These are phyloP conservation scores for Straminergon stramineum DNA, from an alignment of 225 moss, liverwort and hornwort species.

Conservation along the genomic window DNA sequence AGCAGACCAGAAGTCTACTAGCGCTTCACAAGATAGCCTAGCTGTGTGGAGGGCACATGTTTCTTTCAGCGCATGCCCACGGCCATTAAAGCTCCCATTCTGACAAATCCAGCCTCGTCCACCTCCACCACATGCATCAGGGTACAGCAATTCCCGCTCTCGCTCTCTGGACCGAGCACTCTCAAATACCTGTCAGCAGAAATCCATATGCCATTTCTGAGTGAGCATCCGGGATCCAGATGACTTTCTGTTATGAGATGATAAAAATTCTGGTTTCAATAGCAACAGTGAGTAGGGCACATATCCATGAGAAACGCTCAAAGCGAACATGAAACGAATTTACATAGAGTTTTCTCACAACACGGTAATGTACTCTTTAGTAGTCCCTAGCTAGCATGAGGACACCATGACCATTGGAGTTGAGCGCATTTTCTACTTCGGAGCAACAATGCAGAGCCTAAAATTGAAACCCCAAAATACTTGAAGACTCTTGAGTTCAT, in stretches of 20 bases:
- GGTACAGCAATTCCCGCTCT: slow-evolving; percentile 92
- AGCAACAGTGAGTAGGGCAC: neutral
- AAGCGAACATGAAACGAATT: neutral
- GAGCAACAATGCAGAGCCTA: neutral
- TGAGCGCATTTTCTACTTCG: neutral
- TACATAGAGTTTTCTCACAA: neutral
- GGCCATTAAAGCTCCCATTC: slow-evolving; percentile 85
- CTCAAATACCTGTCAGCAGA: slow-evolving; percentile 83
- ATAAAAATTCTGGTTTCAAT: neutral
- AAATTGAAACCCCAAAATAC: neutral
- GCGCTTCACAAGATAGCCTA: slow-evolving; percentile 95
- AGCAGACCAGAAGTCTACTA: slow-evolving; percentile 99
- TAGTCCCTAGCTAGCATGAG: neutral
- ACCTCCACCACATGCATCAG: slow-evolving; percentile 99
- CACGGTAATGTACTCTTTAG: neutral
- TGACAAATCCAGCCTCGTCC: slow-evolving; percentile 99
- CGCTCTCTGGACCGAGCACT: slow-evolving; percentile 98
- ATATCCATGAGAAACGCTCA: neutral
- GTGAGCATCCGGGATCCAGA: neutral
- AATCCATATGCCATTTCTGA: neutral
- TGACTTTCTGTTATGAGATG: neutral
- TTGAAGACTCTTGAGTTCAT: neutral
- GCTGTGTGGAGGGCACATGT: slow-evolving; percentile 98
- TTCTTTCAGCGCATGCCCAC: slow-evolving; percentile 96
- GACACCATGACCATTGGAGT: neutral